Evolutionary conservation across 2,329 filamentous ascomycete genomes (phyloP).

Genomic region (Aschersonia sp.): DNA sequence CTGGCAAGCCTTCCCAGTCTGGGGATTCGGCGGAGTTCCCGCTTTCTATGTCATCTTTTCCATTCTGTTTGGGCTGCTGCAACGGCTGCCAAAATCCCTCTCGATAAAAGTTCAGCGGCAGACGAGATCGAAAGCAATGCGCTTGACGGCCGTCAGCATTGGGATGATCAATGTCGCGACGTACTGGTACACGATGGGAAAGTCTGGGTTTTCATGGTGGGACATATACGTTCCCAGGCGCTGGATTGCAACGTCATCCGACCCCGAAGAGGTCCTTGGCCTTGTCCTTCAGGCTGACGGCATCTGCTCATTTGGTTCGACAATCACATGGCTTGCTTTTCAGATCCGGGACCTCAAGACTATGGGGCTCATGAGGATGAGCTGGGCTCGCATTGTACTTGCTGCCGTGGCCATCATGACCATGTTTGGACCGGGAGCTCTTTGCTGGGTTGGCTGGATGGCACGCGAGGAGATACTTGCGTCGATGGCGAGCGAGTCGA

Average conservation of each 20-base stretch:
- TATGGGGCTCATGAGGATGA: neutral
- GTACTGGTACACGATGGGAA: neutral
- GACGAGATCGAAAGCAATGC: neutral
- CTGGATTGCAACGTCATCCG: neutral
- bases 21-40: neutral
- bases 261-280: neutral
- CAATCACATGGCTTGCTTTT: neutral
- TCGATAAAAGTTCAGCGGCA: neutral
- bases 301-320: neutral
- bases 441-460: neutral
- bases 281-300: neutral
- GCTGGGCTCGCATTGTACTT: neutral
- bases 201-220: too few species aligned
- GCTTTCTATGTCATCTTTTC: neutral
- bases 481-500: neutral
- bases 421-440: neutral
- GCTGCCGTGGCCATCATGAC: neutral
- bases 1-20: neutral
- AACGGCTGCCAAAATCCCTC: neutral
- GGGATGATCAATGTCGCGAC: neutral
- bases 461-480: neutral
- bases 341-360: neutral
- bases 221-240: too few species aligned
- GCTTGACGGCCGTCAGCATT: neutral
- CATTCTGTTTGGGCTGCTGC: neutral